Base-by-base conservation (phyloP, 441 rosid species). In the Raphanus hybrid region DNA sequence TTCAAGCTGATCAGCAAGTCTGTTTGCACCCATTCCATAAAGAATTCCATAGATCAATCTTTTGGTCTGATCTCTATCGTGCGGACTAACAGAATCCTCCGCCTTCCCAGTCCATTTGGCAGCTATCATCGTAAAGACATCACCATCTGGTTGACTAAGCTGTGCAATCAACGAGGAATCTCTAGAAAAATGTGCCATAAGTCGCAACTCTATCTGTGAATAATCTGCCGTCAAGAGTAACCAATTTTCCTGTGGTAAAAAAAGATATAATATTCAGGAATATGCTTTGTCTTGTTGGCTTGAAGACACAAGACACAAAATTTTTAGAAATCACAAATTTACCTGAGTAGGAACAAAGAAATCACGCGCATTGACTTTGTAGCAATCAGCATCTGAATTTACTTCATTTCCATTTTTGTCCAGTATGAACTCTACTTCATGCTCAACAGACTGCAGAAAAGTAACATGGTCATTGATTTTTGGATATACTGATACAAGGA, bases 11-110 rank as follows among this genome's bases (percentile, higher is more conserved):
- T 92, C 92, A 20, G 97, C 88, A 75, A 96, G 97, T 73, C 85
- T 82, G 52, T 85, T 93, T 74, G 98, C 91, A 79, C 99, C 98
- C 99, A 96, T 96, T 82, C 99, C 99, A 83, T 96, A 96, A 20
- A 96, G 96, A 83, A 96, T 92, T 59, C 97, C 99, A 69, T 96
- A 96, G 69, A 96, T 87, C 92, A 96, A 80, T 77, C 98, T 87
- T 85, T 96, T 96, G 8, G 93, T 91, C 83, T 91, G 97, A 70
- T 96, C 97, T 86, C 99, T 86, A 82, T 96, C 97, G 57, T 78
- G 70, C 41, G 88, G 73, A 80, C 82, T 71, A 68, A 96, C 81
- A 75, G 90, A 88, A 68, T 73, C 90, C 83, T 87, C 91, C 6
- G 86, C 75, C 82, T 83, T 91, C 67, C 96, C 91, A 76, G 90